Evolutionary conservation across 805 yeast species (phyloP), one percentile per base, ranked within the genome.

Genomic region (Candida xiaguanensis): DNA sequence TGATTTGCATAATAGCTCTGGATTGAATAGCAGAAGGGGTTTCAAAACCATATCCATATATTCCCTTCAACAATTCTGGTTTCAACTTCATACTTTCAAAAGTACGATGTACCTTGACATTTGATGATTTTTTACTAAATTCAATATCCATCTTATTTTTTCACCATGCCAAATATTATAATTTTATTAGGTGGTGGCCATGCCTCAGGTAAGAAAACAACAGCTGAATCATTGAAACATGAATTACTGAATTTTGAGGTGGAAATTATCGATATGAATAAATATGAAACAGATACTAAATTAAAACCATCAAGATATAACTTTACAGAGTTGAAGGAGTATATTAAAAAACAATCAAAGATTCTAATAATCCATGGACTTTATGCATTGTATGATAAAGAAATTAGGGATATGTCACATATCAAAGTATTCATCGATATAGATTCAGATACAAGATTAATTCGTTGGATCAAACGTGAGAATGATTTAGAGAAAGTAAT

Each of bases 11-110:
- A 53, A 93, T 93, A 48, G 98, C 99, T 66, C 99, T 81, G 60
- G 89, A 90, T 73, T 93, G 99, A 71, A 93, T 93, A 41, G 98
- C 93, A 40, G 97, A 89, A 50, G 99, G 99, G 39, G 80, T 78
- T 71, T 91, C 98, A 65, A 88, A 93, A 65, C 98, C 97, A 72
- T 84, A 85, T 53, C 85, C 86, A 63, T 76, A 88, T 52, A 88
- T 80, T 53, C 88, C 78, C 50, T 61, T 61, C 23, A 67, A 50
- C 8, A 64, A 58, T 27, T 61, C 61, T 5, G 66, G 67, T 45
- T 67, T 67, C 28, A 69, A 51, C 19, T 55, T 54, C 74, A 69
- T 69, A 43, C 65, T 53, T 47, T 65, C 72, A 43, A 63, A 63
- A 2, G 72, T 64, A 14, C 75, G 64, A 46, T 77, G 80, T 8